Conservation (phyloP, 1,284 basidiomycete genomes). For the Thecaphora thlaspeos region DNA sequence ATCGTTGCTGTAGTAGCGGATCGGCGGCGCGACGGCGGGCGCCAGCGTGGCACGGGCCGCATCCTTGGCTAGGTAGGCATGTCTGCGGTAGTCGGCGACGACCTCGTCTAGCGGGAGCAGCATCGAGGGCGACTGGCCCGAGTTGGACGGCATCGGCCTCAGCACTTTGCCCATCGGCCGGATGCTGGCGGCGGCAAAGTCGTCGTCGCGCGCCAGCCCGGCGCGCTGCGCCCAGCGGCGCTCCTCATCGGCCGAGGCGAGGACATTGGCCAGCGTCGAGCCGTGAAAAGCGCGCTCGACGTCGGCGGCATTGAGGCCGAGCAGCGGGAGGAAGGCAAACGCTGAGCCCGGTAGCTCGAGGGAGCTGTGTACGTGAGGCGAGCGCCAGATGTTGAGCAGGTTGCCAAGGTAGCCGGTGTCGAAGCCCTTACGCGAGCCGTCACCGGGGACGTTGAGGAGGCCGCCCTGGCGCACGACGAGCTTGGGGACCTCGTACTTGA, state of each 20-base stretch:
- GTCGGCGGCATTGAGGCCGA: slow-evolving; percentile 68
- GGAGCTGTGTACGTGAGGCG: slow-evolving; percentile 76
- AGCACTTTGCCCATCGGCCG: slow-evolving; percentile 58
- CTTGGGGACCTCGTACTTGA: slow-evolving; percentile 74
- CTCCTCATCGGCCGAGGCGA: slow-evolving; percentile 59
- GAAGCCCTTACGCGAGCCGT: slow-evolving; percentile 64
- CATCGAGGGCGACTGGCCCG: slow-evolving; percentile 49
- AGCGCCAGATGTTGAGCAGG: slow-evolving; percentile 87
- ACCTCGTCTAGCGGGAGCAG: slow-evolving; percentile 68
- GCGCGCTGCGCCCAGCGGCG: slow-evolving; percentile 33
- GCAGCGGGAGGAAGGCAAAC: slow-evolving; percentile 76
- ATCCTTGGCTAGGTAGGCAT: slow-evolving; percentile 76
- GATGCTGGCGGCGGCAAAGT: slow-evolving; percentile 63
- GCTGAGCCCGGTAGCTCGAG: slow-evolving; percentile 63
- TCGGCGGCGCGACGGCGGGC: slow-evolving; percentile 78
- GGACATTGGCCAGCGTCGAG: slow-evolving; percentile 62
- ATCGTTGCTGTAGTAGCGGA: slow-evolving; percentile 72
- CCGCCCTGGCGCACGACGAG: slow-evolving; percentile 79
- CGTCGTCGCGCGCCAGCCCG: slow-evolving; percentile 62
- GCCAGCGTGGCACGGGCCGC: slow-evolving; percentile 79
- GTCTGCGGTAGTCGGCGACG: slow-evolving; percentile 66
- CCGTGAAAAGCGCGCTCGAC: slow-evolving; percentile 65
- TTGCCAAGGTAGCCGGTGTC: slow-evolving; percentile 69
- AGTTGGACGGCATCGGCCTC: slow-evolving; percentile 48
- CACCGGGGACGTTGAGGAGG: slow-evolving; percentile 69